These are phyloP conservation scores for Perkinsus chesapeaki DNA, from an alignment of 169 alveolate genomes.

Conservation along the genomic window DNA sequence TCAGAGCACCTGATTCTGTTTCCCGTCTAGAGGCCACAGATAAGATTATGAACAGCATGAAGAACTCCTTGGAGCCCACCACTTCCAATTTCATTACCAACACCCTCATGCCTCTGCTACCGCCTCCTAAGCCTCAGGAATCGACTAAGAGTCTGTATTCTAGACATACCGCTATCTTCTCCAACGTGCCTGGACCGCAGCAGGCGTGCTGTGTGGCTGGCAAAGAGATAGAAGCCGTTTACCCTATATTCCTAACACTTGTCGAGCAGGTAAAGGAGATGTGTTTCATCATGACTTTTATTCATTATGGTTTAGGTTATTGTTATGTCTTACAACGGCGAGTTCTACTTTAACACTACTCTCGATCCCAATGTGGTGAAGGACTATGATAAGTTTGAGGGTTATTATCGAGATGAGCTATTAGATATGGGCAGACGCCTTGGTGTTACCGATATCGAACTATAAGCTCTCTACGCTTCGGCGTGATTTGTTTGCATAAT, in stretches of 20 bases:
- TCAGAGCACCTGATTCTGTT: background rate
- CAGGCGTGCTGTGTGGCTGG: background rate
- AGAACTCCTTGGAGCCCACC: background rate
- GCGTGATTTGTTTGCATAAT: too few relatives aligned
- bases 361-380: background rate
- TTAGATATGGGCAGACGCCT: background rate
- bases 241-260: background rate
- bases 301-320: background rate
- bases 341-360: background rate
- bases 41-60: background rate
- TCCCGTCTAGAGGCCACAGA: background rate
- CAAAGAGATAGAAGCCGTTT: background rate
- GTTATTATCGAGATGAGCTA: background rate
- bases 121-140: background rate
- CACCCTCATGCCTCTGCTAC: background rate
- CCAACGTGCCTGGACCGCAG: background rate
- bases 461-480: background rate
- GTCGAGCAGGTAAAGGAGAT: background rate
- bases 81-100: background rate
- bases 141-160: background rate
- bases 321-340: background rate
- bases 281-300: background rate
- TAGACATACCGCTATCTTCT: background rate
- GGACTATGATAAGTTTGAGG: background rate
- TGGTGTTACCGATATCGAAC: background rate